A percentile compares a stretch with the other conserved stretches of the same genome.
Conservation (phyloP, 139 green algal genomes). For the Chloropicon primus region DNA sequence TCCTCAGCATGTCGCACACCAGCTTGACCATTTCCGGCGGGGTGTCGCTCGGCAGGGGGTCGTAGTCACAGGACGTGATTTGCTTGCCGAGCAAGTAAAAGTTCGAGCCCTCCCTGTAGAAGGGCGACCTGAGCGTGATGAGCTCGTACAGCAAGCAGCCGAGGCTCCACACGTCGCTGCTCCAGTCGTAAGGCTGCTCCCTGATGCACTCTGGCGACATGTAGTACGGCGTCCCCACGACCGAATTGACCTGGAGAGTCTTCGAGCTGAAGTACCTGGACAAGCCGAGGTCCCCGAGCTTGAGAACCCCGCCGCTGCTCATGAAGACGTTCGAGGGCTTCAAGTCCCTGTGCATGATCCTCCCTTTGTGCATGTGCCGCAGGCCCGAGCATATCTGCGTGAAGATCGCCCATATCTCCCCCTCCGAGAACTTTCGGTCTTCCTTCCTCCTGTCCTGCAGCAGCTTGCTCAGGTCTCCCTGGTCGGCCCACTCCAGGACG, state of each 20-base stretch:
- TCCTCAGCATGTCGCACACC: not conserved
- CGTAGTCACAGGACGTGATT: slow-evolving; percentile 31
- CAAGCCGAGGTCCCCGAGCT: slow-evolving; percentile 40
- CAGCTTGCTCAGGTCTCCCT: slow-evolving; percentile 28
- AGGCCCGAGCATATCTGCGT: slow-evolving; percentile 34
- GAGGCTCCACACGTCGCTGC: slow-evolving; percentile 41
- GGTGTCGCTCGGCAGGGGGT: slow-evolving; percentile 16
- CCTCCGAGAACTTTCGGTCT: slow-evolving; percentile 27
- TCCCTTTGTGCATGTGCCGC: slow-evolving; percentile 37
- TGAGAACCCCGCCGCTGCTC: slow-evolving; percentile 35
- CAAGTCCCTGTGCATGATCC: slow-evolving; percentile 49
- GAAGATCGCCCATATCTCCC: slow-evolving; percentile 23
- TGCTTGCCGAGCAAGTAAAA: slow-evolving; percentile 36
- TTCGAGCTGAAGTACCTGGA: slow-evolving; percentile 38
- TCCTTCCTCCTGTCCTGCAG: slow-evolving; percentile 12
- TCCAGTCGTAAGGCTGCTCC: slow-evolving; percentile 41
- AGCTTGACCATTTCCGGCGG: not conserved
- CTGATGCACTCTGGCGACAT: slow-evolving; percentile 38
- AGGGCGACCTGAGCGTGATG: slow-evolving; percentile 29
- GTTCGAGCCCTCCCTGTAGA: slow-evolving; percentile 30
- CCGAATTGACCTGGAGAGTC: slow-evolving; percentile 34
- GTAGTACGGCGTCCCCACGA: slow-evolving; percentile 46
- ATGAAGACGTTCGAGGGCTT: slow-evolving; percentile 38
- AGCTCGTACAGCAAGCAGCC: slow-evolving; percentile 47
- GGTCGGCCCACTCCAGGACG: slow-evolving; percentile 39